phyloP scores from a whole-genome alignment of 2,329 filamentous ascomycete genomes.

The Mariannaea sp. region DNA sequence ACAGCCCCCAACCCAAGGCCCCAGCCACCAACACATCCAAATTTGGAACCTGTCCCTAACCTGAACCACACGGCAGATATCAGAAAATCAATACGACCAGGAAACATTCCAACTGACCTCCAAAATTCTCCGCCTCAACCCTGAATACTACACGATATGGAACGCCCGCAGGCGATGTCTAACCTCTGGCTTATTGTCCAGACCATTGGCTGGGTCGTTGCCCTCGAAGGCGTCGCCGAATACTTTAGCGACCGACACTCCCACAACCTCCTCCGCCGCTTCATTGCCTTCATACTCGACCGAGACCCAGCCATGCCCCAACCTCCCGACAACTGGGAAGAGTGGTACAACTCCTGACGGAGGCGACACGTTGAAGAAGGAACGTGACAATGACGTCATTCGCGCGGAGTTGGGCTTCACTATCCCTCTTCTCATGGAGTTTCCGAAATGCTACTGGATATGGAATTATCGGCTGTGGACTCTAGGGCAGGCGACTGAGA shows the following conservation, averaged over 20 bases:
- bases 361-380: slow-evolving; percentile 26
- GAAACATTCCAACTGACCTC: slow-evolving; percentile 70
- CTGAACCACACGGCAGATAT: slow-evolving; percentile 40
- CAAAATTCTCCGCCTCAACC: slow-evolving; percentile 76
- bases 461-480: slow-evolving; percentile 96
- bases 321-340: slow-evolving; percentile 55
- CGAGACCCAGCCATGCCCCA: slow-evolving; percentile 54
- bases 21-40: too few relatives aligned
- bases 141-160: slow-evolving; percentile 91
- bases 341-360: slow-evolving; percentile 58
- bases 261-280: slow-evolving; percentile 66
- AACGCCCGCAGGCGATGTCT: slow-evolving; percentile 79
- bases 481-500: slow-evolving; percentile 69
- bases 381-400: slow-evolving; percentile 57
- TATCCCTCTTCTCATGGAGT: slow-evolving; percentile 80
- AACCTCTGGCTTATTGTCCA: slow-evolving; percentile 63
- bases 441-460: slow-evolving; percentile 98
- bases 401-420: slow-evolving; percentile 79
- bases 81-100: slow-evolving; percentile 53
- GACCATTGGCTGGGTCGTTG: slow-evolving; percentile 55
- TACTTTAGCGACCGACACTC: slow-evolving; percentile 59
- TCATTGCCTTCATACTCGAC: slow-evolving; percentile 59
- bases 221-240: slow-evolving; percentile 60
- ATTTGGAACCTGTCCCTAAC: slow-evolving; percentile 16
- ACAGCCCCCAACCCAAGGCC: too few relatives aligned